These are phyloP conservation scores for Pestalotiopsis sp. DNA, from an alignment of 2,329 filamentous ascomycete genomes.

Conservation along the genomic window DNA sequence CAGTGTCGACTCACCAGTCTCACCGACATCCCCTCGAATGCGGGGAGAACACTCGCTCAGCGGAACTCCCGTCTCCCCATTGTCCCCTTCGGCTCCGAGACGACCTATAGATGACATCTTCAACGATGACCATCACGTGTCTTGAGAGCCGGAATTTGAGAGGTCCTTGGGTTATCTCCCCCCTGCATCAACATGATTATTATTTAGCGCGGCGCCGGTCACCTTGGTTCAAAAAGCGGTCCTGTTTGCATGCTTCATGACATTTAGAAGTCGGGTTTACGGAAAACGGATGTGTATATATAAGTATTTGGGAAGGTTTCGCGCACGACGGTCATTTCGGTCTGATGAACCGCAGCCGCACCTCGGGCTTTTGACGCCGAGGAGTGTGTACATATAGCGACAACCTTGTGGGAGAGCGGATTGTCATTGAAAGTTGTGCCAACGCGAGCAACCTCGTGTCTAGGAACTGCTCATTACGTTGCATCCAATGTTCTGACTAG, in stretches of 20 bases:
- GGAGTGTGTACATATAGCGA: background rate
- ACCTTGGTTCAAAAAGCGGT: slow-evolving; percentile 3
- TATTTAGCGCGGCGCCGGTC: slow-evolving; percentile 8
- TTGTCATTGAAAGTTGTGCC: background rate
- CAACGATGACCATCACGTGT: slow-evolving; percentile 11
- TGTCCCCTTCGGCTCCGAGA: slow-evolving; percentile 20
- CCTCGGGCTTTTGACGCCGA: background rate
- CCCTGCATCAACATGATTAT: slow-evolving; percentile 1
- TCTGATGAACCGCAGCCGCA: background rate
- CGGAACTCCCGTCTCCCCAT: slow-evolving; percentile 1
- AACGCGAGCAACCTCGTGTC: background rate
- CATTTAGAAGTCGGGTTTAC: background rate
- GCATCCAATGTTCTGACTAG: too few relatives aligned
- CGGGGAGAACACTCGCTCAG: background rate
- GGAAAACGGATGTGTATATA: slow-evolving; percentile 8
- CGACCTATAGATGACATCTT: slow-evolving; percentile 28
- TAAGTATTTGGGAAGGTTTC: background rate
- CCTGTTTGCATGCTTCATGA: slow-evolving; percentile 12
- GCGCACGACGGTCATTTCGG: background rate
- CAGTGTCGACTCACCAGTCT: slow-evolving; percentile 16
- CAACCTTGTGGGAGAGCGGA: background rate
- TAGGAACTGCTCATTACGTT: background rate
- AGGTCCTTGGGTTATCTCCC: slow-evolving; percentile 11
- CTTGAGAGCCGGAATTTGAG: background rate
- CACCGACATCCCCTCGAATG: slow-evolving; percentile 12